Conservation (phyloP, 1,284 basidiomycete species). For the Fomitopsis schrenkii region DNA sequence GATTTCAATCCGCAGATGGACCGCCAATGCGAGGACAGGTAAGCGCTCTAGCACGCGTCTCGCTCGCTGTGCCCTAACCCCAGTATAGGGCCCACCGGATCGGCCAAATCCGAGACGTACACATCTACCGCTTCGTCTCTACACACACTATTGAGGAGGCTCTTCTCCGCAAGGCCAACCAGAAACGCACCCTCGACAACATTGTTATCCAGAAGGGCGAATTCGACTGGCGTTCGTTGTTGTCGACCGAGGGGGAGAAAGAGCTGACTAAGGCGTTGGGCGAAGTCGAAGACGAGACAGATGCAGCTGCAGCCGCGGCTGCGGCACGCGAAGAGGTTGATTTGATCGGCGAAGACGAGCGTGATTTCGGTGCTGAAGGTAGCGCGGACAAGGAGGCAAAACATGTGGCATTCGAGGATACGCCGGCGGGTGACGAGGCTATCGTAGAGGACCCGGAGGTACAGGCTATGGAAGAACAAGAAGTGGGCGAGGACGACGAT, state of each 20-base stretch:
- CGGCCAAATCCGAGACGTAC: slow-evolving; percentile 95
- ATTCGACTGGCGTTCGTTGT: slow-evolving; percentile 91
- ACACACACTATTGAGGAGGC: slow-evolving; percentile 94
- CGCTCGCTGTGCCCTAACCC: slow-evolving; percentile 2
- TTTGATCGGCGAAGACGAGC: slow-evolving; percentile 72
- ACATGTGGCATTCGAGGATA: background rate
- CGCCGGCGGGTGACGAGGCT: slow-evolving; percentile 19
- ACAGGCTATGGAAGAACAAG: slow-evolving; percentile 19
- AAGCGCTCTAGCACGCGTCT: slow-evolving; percentile 15
- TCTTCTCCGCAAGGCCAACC: slow-evolving; percentile 93
- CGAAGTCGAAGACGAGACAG: slow-evolving; percentile 87
- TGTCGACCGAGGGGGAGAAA: slow-evolving; percentile 47
- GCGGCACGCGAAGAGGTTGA: slow-evolving; percentile 73
- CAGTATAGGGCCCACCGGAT: slow-evolving; percentile 79
- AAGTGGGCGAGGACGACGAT: slow-evolving; percentile 31
- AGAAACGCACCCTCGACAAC: slow-evolving; percentile 89
- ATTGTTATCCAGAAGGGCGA: slow-evolving; percentile 93
- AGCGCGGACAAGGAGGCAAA: slow-evolving; percentile 27
- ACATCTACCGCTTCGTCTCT: slow-evolving; percentile 95
- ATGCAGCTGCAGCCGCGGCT: slow-evolving; percentile 75
- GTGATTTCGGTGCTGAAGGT: slow-evolving; percentile 61
- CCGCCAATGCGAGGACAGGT: slow-evolving; percentile 94
- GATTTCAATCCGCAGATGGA: slow-evolving; percentile 99
- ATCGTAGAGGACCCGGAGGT: slow-evolving; percentile 25
- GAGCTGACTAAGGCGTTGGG: slow-evolving; percentile 67